Evolutionary conservation across 164 flowering plant species (phyloP).

Genomic region (Chloranthus sessilifolius): DNA sequence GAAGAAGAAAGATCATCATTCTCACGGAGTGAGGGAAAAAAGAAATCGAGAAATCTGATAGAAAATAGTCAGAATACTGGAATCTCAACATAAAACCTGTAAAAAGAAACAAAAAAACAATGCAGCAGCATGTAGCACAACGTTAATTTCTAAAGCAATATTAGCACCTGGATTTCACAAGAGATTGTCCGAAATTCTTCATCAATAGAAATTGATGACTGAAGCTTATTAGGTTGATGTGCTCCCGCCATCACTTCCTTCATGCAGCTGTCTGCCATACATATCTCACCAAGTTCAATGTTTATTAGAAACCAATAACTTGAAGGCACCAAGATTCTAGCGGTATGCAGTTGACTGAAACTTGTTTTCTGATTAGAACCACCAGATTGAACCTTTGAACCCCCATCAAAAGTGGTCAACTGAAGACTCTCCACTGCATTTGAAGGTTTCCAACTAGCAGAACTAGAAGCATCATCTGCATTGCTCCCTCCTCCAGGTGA

Average conservation of each 20-base stretch:
- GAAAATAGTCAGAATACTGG: neutral
- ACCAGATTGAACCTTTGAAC: slow-evolving; percentile 18
- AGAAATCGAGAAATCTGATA: slow-evolving; percentile 3
- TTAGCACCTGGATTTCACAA: slow-evolving; percentile 60
- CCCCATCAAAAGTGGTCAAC: slow-evolving; percentile 19
- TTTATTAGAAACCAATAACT: slow-evolving; percentile 33
- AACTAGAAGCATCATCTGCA: slow-evolving; percentile 22
- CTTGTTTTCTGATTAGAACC: slow-evolving; percentile 17
- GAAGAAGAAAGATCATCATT: neutral
- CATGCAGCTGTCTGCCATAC: slow-evolving; percentile 31
- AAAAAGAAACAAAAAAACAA: neutral
- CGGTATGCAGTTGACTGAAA: slow-evolving; percentile 5
- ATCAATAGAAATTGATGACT: slow-evolving; percentile 42
- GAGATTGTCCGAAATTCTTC: slow-evolving; percentile 39
- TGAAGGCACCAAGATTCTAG: slow-evolving; percentile 12
- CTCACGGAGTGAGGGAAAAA: neutral
- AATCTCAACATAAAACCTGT: neutral
- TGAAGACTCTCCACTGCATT: slow-evolving; percentile 14
- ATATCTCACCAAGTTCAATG: slow-evolving; percentile 34
- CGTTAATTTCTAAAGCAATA: neutral
- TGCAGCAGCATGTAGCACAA: slow-evolving; percentile 4
- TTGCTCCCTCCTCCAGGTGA: slow-evolving; percentile 17
- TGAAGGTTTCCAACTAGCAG: slow-evolving; percentile 16
- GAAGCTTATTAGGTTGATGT: slow-evolving; percentile 36
- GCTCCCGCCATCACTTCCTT: slow-evolving; percentile 35